Evolutionary conservation across 225 moss, liverwort and hornwort genomes (phyloP).

Genomic region (Pseudisothecium myosuroides): DNA sequence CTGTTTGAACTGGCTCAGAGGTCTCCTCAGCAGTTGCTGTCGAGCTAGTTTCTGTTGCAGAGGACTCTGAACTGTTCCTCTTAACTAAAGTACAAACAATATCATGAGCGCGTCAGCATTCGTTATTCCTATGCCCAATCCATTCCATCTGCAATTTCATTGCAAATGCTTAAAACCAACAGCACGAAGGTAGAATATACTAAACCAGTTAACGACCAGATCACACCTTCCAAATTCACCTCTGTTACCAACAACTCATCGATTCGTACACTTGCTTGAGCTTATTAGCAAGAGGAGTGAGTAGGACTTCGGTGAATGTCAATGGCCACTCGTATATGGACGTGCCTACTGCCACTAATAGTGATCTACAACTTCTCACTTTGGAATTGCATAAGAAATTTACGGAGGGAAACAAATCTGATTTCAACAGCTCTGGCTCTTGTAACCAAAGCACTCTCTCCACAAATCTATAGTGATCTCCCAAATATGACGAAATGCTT

Average conservation of each 20-base stretch:
- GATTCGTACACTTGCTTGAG: not conserved
- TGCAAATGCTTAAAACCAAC: not conserved
- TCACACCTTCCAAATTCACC: not conserved
- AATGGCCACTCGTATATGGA: not conserved
- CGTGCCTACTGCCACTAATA: not conserved
- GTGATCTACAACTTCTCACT: not conserved
- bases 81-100: not conserved
- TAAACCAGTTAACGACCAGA: not conserved
- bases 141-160: not conserved
- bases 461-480: not conserved
- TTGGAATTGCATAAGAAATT: not conserved
- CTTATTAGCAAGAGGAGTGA: not conserved
- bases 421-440: not conserved
- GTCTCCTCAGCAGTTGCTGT: slow-evolving; percentile 13
- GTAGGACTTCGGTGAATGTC: not conserved
- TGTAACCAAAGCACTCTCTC: not conserved
- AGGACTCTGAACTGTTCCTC: slow-evolving; percentile 2
- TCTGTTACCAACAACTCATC: not conserved
- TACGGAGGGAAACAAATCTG: not conserved
- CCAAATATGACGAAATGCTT: not conserved
- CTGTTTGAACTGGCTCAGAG: slow-evolving; percentile 23
- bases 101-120: not conserved
- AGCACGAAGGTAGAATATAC: not conserved
- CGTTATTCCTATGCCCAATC: not conserved
- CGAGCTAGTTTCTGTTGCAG: not conserved